Percentiles rank a stretch among this genome's conserved stretches.
Conservation (phyloP, 2,329 filamentous ascomycete genomes). For the Colletotrichum sp. region DNA sequence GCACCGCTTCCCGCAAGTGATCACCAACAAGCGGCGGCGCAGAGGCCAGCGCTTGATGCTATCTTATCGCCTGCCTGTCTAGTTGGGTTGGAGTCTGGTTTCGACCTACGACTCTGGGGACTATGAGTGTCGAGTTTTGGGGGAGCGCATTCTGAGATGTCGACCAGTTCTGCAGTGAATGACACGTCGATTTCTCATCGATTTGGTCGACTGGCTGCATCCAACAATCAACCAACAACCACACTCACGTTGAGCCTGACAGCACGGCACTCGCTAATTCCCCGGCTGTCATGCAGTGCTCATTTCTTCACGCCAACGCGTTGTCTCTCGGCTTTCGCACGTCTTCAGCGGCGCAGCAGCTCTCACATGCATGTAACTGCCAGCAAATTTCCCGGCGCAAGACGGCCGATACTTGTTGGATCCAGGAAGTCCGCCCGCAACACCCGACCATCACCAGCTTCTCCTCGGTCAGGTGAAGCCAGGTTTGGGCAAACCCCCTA, state of each 20-base stretch:
- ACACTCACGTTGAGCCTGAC: background rate
- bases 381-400: background rate
- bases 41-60: background rate
- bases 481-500: background rate
- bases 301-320: background rate
- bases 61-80: background rate
- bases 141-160: background rate
- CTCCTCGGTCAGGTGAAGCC: background rate
- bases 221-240: background rate
- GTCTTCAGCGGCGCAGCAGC: background rate
- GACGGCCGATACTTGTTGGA: background rate
- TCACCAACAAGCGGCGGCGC: background rate
- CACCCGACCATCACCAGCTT: background rate
- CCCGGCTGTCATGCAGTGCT: background rate
- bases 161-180: background rate
- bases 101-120: background rate
- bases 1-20: background rate
- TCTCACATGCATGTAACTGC: background rate
- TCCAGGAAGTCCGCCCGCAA: background rate
- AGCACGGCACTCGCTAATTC: conserved; percentile 5
- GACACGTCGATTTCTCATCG: background rate
- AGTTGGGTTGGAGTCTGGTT: background rate
- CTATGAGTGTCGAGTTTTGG: background rate
- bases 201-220: background rate
- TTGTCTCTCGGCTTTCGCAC: background rate